Base-by-base conservation (phyloP, 2,329 filamentous ascomycete species). In the Myriosclerotinia scirpicola region DNA sequence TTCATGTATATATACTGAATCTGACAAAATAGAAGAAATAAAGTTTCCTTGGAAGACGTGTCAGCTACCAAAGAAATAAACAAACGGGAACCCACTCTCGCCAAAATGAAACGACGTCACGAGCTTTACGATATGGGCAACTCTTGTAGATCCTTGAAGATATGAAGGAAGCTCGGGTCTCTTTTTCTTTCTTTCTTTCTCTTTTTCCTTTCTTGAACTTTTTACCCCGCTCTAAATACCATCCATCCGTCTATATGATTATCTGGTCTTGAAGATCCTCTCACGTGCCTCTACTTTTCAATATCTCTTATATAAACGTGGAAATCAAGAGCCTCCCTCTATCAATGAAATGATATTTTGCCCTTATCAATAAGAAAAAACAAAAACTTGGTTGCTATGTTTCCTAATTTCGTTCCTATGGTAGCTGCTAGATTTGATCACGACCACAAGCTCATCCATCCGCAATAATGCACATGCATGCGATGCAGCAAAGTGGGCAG, bases 71-170 rank as follows among this genome's bases (percentile, higher is more conserved):
- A 48, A 22, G 38, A 30, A 60, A 22, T 60, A 48, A 59, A 59
- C 30, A 60, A 60, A 38, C 30, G 44, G 56, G 20, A 38, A 50
- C 20, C 56, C 56, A 60, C 56, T 60, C 56, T 60, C 56, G 56
- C 56, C 56, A 60, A 60, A 48, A 17, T 22, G 12, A 60, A 60
- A 60, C 56, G 56, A 60, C 56, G 42, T 60, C 56, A 60, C 56
- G 56, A 60, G 56, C 56, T 36, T 48, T 56, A 20, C 17, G 11
- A 36, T 59, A 46, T 8, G 56, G 30, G 26, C 26, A 48, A 15
- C 12, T 11, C 26, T 20, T 34, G 56, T 15, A 48, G 56, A 59
- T 59, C 56, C 44, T 48, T 11, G 30, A 26, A 60, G 42, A 48
- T 36, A 8, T n/a, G 17, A 48, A 59, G 56, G 17, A 48, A 59